A percentile compares a stretch with the other conserved stretches of the same genome.
phyloP scores from a whole-genome alignment of 352 stramenopile genomes.

The Pythium sukuiense region DNA sequence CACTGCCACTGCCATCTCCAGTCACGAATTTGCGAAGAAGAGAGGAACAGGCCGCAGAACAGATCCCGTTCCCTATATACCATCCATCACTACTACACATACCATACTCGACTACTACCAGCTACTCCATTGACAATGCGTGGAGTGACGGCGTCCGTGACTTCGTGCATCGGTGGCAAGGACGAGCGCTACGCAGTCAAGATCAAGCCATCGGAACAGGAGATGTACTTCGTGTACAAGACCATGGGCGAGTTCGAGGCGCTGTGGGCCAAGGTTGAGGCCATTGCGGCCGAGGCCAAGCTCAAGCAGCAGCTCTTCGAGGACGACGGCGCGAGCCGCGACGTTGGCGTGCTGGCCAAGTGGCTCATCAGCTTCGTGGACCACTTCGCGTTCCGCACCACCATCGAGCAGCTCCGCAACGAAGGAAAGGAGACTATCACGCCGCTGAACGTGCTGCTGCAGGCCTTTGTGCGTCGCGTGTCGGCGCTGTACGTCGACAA shows the following conservation, averaged over 20 bases:
- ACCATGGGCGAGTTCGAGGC: constrained; percentile 71
- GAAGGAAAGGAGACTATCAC: constrained; percentile 75
- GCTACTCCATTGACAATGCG: constrained; percentile 44
- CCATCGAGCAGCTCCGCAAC: constrained; percentile 52
- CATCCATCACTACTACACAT: constrained; percentile 8
- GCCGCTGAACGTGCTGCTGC: constrained; percentile 71
- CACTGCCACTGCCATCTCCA: constrained; percentile 15
- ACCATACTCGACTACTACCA: neutral
- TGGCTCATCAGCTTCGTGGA: constrained; percentile 78
- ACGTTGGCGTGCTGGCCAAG: constrained; percentile 56
- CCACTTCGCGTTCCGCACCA: constrained; percentile 68
- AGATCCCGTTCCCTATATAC: neutral
- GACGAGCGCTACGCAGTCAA: constrained; percentile 78
- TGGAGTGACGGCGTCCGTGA: constrained; percentile 64
- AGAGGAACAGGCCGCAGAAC: constrained; percentile 2
- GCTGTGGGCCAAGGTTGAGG: constrained; percentile 62
- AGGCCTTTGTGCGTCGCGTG: constrained; percentile 66
- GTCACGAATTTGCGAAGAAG: constrained; percentile 38
- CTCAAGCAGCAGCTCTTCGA: constrained; percentile 25
- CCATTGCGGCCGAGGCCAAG: constrained; percentile 56
- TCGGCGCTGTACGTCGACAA: constrained; percentile 58
- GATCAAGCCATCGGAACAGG: constrained; percentile 40
- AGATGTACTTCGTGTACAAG: constrained; percentile 83
- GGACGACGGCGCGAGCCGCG: constrained; percentile 17
- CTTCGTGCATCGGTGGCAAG: constrained; percentile 80